Evolutionary conservation across 164 flowering plant species (phyloP), one percentile per base, ranked within the genome.

Genomic region (Buxus sempervirens): DNA sequence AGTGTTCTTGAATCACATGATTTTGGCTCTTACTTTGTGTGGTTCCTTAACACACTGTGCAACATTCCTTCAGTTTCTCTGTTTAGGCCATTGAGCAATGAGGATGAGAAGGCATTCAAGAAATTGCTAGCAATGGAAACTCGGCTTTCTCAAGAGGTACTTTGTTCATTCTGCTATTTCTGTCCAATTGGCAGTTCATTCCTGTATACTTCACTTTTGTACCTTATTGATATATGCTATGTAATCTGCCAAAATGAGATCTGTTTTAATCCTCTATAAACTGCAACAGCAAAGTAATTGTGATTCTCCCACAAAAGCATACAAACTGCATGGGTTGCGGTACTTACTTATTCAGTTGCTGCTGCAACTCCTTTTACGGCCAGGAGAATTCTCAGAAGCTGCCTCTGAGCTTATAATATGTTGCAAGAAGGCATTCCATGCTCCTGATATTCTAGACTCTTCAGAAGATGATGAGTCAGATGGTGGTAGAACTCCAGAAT

Each of bases 1-100:
- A 83, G 70, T 74, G 74, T 76, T 48, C 75, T 76, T 65, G 97
- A 93, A 74, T 70, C 79, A 65, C 80, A 79, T 82, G 98, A 93
- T 76, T 85, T 91, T 54, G 97, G 95, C 15, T 81, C 82, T 38
- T 90, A 88, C 77, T 93, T 93, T 70, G 86, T 93, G 95, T 81
- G 83, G 26, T 89, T 90, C 68, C 80, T 90, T 22, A 73, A 83
- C 67, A 87, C 93, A 48, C 68, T 96, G 54, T 82, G 89, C 72
- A 86, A 80, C 74, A 96, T 96, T 73, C 99, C 99, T 72, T 93
- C 99, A 20, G 91, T 96, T 75, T 85, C 98, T 42, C 82, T 96
- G 54, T 90, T 86, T 78, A 82, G 90, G 70, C 27, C 83, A 59
- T 81, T 96, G 83, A 82, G 73, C 65, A 72, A 73, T 54, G 97